Evolutionary conservation across 1,284 basidiomycete species (phyloP), one percentile per base, ranked within the genome.

Genomic region (Fomitopsis pinicola): DNA sequence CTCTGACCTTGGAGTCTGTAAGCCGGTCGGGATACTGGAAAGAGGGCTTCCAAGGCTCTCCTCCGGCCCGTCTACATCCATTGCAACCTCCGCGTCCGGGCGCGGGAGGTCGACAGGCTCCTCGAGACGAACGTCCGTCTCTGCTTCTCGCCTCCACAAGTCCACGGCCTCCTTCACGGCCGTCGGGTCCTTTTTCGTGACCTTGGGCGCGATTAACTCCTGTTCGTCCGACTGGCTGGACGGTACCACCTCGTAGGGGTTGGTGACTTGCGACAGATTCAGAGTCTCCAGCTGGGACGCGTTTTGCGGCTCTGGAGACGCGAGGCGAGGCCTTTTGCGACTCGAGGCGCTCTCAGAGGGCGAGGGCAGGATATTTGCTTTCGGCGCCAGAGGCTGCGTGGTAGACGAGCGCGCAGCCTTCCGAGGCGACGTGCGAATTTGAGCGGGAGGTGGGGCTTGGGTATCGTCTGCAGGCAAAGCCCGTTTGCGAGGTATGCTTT

Each of bases 221-320:
- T 78, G 75, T 68, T 91, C 89, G 64, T 88, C 84, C 50, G 87
- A 86, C 68, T 88, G 84, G 65, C 87, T 89, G 48, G 84, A 88
- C n/a, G 85, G 86, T 15, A 90, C 75, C 22, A 80, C 68, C 59
- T 80, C 48, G 28, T 50, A 50, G 26, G 48, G 14, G 28, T 50
- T 30, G 22, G 48, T 50, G 30, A 33, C 28, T 33, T 50, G 48
- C 14, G 48, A 50, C 42, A 45, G 22, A 15, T 22, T 45, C 42
- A 50, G 48, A 15, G 61, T 64, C n/a, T 59, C 50, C 2, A 64
- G 10, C 22, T 19, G 58, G 19, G 59, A 40, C 0, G 59, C 28
- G n/a, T 19, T 9, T 6, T 54, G 52, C n/a, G 65, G 63, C 17
- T 59, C 59, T 1, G 65, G 63, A 14, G 66, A 61, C 17, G 63